These are phyloP conservation scores for Papiliotrema fonsecae DNA, from an alignment of 1,284 basidiomycete species.

Conservation along the genomic window DNA sequence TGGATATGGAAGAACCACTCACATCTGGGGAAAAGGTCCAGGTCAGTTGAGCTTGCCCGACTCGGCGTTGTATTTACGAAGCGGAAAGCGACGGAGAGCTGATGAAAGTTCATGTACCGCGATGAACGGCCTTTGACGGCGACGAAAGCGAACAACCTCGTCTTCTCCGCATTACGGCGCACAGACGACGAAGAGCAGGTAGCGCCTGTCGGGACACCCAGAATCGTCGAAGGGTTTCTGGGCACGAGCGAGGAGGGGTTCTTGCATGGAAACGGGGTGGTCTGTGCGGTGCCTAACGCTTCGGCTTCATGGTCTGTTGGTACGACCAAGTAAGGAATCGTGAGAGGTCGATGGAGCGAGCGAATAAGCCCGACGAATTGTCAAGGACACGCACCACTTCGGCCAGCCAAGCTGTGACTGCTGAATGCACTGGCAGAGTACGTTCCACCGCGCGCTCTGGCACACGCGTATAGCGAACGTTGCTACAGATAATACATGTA, in stretches of 20 bases:
- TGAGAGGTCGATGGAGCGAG: too few relatives aligned
- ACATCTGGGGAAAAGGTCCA: conserved; percentile 58
- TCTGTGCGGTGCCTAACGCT: conserved; percentile 47
- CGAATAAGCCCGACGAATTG: too few relatives aligned
- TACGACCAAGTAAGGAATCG: too few relatives aligned
- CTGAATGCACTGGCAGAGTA: too few relatives aligned
- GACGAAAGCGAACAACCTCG: conserved; percentile 7
- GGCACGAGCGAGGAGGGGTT: conserved; percentile 60
- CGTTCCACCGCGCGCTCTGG: too few relatives aligned
- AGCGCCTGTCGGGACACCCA: conserved; percentile 7
- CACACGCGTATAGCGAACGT: too few relatives aligned
- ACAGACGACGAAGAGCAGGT: conserved; percentile 14
- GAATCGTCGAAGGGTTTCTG: conserved; percentile 49
- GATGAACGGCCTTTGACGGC: conserved; percentile 1
- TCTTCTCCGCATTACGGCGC: conserved; percentile 15
- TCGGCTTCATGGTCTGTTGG: background rate
- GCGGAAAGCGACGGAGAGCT: conserved; percentile 11
- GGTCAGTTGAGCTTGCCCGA: too few relatives aligned
- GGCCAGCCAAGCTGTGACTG: too few relatives aligned
- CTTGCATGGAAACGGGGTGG: conserved; percentile 25
- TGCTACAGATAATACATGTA: too few relatives aligned
- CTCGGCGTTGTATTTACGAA: too few relatives aligned
- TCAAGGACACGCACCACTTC: too few relatives aligned
- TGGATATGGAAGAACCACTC: conserved; percentile 62
- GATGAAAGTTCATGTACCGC: conserved; percentile 39